Conservation (phyloP, 306 rosid genomes). For the Hippophae gyantsensis region DNA sequence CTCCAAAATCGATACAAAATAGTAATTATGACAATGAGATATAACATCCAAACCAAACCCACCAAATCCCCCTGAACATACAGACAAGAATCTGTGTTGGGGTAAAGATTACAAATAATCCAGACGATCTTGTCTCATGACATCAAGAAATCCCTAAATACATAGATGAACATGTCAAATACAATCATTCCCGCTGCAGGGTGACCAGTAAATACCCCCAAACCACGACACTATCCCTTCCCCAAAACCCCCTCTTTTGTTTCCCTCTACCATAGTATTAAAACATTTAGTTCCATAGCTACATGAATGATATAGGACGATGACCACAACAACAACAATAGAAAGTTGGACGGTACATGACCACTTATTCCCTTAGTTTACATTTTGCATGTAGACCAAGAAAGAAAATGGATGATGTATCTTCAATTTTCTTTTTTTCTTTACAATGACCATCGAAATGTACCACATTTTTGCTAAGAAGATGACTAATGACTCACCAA, state of each 20-base stretch:
- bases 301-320: conserved; percentile 28
- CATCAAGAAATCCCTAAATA: conserved; percentile 39
- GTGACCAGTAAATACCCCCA: conserved; percentile 40
- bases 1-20: conserved; percentile 47
- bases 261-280: conserved; percentile 13
- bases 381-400: conserved; percentile 32
- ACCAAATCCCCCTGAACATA: conserved; percentile 31
- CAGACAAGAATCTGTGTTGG: conserved; percentile 24
- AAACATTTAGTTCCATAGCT: conserved; percentile 26
- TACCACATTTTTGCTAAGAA: conserved; percentile 25
- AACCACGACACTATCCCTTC: conserved; percentile 22
- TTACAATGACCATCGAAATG: conserved; percentile 26
- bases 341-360: conserved; percentile 32
- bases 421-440: conserved; percentile 12
- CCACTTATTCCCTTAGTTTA: conserved; percentile 21
- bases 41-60: conserved; percentile 56
- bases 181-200: conserved; percentile 15
- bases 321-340: conserved; percentile 18
- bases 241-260: conserved; percentile 7
- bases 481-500: conserved; percentile 17
- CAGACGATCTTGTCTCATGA: conserved; percentile 25
- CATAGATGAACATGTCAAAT: conserved; percentile 30
- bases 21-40: conserved; percentile 32
- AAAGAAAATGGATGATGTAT: conserved; percentile 24
- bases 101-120: conserved; percentile 47